Base-by-base conservation (phyloP, 2,329 filamentous ascomycete species). In the Aureobasidium sp. region DNA sequence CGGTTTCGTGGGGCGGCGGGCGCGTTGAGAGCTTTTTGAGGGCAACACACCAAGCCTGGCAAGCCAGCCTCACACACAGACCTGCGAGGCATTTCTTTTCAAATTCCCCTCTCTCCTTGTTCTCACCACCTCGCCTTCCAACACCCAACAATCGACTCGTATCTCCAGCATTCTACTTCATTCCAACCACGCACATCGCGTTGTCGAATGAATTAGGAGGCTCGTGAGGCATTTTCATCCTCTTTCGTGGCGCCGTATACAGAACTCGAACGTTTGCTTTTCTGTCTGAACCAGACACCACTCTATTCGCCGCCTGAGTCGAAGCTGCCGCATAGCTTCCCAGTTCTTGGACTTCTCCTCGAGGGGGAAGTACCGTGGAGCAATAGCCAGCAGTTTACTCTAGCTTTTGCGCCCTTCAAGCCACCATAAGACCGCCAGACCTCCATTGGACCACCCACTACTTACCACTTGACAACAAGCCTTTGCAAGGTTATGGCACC, bases 251-350 rank as follows among this genome's bases (percentile, higher is more conserved):
- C 63, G 48, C 62, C 67, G 58, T 61, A 61, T 56, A 58, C 62
- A 53, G 64, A 70, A 29, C 63, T 70, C 57, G 67, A 72, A 61
- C 65, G 66, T 64, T 60, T 70, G 63, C 64, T 76, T 62, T 71
- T 75, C 59, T 64, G 62, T 58, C 64, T 65, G 62, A 67, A 69
- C 61, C 64, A 67, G 65, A 68, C 67, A 65, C 63, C 62, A 61
- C 70, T 68, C 62, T 79, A 75, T 70, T 74, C 79, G 71, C 73
- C 79, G 71, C 73, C 79, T 74, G 74, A 75, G 72, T 74, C 77
- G 81, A 86, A 95, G 88, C 91, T 97, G 93, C 93, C 93, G 93
- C 91, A 98, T 98, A 97, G 89, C 88, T n/a, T n/a, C 94, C 86
- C 84, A 82, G 82, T 85, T 85, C 83, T 82, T 81, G 84, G 87